phyloP scores from a whole-genome alignment of 768 basidiomycete genomes.

The Hydnum rufescens region DNA sequence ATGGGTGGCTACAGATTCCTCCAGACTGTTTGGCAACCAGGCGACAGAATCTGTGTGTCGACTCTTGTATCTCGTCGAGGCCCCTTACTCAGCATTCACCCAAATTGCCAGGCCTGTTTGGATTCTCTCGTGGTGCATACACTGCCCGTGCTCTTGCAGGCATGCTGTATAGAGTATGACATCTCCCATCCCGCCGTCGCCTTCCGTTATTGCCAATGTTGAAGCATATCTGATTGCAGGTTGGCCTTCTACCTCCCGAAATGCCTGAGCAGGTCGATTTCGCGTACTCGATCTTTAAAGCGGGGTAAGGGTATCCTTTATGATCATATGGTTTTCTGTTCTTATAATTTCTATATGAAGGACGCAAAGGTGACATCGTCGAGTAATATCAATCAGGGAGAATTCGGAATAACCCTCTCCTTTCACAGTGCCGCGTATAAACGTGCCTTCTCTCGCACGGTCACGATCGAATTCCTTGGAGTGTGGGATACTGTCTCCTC shows the following conservation, averaged over 20 bases:
- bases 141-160: constrained; percentile 16
- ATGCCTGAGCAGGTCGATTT: constrained; percentile 8
- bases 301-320: constrained; percentile 9
- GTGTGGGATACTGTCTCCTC: constrained; percentile 14
- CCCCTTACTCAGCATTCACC: background rate
- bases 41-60: constrained; percentile 15
- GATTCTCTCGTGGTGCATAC: constrained; percentile 20
- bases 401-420: background rate
- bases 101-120: constrained; percentile 14
- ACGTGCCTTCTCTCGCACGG: background rate
- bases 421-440: background rate
- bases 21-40: constrained; percentile 10
- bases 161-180: constrained; percentile 14
- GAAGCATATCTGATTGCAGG: constrained; percentile 1
- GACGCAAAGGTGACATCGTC: no score
- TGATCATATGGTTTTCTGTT: constrained; percentile 11
- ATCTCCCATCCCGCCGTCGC: background rate
- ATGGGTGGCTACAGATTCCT: constrained; percentile 11
- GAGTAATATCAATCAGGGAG: no score
- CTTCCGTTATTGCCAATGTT: background rate
- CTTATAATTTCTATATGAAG: no score
- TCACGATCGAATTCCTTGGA: constrained; percentile 13
- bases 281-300: background rate
- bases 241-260: constrained; percentile 13
- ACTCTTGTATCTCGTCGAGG: background rate